Conservation (phyloP, 2,329 filamentous ascomycete genomes). For the Diaporthe sp. region DNA sequence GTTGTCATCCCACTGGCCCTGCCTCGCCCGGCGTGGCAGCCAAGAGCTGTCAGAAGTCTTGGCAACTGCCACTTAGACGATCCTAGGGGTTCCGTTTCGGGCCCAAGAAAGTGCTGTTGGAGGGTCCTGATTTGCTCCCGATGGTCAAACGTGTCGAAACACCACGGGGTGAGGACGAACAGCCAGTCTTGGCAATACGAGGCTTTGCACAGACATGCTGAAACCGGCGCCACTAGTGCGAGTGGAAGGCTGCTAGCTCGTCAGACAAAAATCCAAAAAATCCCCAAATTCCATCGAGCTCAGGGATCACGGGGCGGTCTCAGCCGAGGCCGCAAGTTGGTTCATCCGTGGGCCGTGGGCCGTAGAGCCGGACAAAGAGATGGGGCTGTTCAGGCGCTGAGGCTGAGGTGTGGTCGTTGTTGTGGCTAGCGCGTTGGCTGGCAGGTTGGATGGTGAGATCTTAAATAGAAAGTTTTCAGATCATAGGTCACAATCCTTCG, state of each 20-base stretch:
- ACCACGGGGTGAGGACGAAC: constrained; percentile 12
- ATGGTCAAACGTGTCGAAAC: constrained; percentile 15
- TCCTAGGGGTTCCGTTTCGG: not conserved
- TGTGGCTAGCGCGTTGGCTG: not conserved
- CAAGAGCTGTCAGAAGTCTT: constrained; percentile 31
- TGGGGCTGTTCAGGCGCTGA: constrained; percentile 2
- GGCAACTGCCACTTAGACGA: not conserved
- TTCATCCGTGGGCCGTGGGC: constrained; percentile 17
- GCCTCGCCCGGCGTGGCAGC: not conserved
- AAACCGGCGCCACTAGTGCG: constrained; percentile 10
- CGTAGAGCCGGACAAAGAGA: not conserved
- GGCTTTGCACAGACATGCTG: constrained; percentile 23
- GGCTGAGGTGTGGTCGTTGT: constrained; percentile 7
- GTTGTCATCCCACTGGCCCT: not conserved
- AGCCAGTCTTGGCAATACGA: constrained; percentile 26
- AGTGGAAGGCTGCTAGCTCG: constrained; percentile 18
- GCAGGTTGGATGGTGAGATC: constrained; percentile 1
- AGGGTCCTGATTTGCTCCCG: constrained; percentile 16
- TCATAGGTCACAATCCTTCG: not conserved
- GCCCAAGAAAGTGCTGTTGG: not conserved
- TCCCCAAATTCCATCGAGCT: not conserved
- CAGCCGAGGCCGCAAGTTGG: constrained; percentile 21
- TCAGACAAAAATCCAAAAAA: constrained; percentile 1
- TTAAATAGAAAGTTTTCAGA: constrained; percentile 8
- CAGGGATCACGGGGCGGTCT: constrained; percentile 16